Conservation (phyloP, 495 filamentous ascomycete genomes). For the Penicillium manginii region DNA sequence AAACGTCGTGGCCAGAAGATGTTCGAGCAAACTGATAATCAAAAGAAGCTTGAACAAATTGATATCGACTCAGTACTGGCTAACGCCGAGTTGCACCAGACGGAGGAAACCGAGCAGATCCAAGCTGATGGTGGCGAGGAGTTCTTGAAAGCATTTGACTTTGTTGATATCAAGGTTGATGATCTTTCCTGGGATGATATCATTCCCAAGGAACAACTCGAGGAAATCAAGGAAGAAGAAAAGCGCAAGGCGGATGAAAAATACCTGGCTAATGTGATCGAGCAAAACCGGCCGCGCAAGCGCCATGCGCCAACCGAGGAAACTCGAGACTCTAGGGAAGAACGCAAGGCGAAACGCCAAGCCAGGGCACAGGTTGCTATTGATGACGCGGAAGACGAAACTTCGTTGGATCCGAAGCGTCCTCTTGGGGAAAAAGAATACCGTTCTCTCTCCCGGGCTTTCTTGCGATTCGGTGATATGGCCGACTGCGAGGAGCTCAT, state of each 20-base stretch:
- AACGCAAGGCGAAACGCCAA: conserved; percentile 90
- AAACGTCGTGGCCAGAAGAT: conserved; percentile 94
- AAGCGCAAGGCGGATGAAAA: conserved; percentile 79
- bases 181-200: conserved; percentile 96
- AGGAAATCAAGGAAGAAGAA: conserved; percentile 85
- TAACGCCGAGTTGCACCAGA: conserved; percentile 94
- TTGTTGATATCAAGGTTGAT: conserved; percentile 92
- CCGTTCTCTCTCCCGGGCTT: conserved; percentile 84
- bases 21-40: conserved; percentile 96
- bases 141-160: conserved; percentile 85
- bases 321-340: conserved; percentile 76
- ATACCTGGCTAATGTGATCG: conserved; percentile 80
- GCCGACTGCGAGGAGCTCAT: conserved; percentile 85
- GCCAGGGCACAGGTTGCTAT: conserved; percentile 71
- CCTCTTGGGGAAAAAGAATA: conserved; percentile 89
- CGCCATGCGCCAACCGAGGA: conserved; percentile 69
- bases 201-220: conserved; percentile 91
- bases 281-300: conserved; percentile 85
- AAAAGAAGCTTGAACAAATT: conserved; percentile 94
- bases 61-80: conserved; percentile 97
- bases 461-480: conserved; percentile 84
- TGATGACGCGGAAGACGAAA: conserved; percentile 62
- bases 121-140: conserved; percentile 92
- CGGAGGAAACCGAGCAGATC: conserved; percentile 85
- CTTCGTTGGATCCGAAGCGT: conserved; percentile 76